Percentiles rank a stretch among this genome's conserved stretches.
Conservation (phyloP, 129 eudicot genomes). For the Smallanthus sonchifolius region DNA sequence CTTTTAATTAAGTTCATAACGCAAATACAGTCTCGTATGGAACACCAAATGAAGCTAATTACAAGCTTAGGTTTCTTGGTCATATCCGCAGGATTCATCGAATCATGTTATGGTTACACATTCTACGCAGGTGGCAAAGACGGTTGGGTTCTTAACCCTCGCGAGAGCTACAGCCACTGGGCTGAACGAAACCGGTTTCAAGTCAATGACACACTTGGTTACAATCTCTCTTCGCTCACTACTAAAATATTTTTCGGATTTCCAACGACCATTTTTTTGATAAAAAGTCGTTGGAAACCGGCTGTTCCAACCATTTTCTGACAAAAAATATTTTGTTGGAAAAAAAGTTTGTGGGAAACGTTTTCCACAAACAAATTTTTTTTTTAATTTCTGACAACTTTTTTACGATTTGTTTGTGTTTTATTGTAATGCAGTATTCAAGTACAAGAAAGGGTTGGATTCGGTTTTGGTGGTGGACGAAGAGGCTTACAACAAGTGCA, state of each 20-base stretch:
- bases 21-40: constrained; percentile 5
- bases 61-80: constrained; percentile 15
- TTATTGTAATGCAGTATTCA: constrained; percentile 44
- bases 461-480: constrained; percentile 54
- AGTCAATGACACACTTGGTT: constrained; percentile 58
- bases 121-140: constrained; percentile 56
- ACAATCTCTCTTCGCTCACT: neutral
- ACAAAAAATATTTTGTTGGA: too few species aligned
- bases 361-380: too few species aligned
- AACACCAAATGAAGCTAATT: constrained; percentile 3
- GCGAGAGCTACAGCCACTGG: constrained; percentile 53
- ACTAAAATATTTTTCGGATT: too few species aligned
- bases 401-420: neutral
- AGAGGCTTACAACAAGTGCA: constrained; percentile 51
- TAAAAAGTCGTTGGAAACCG: too few species aligned
- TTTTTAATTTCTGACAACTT: neutral
- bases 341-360: too few species aligned
- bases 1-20: neutral
- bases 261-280: too few species aligned
- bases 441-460: constrained; percentile 51
- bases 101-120: constrained; percentile 29
- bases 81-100: constrained; percentile 15
- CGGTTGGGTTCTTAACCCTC: constrained; percentile 56
- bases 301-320: too few species aligned
- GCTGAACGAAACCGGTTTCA: constrained; percentile 54